Evolutionary conservation across 202 grass and related monocot genomes (phyloP).

Genomic region (Panicum virgatum): DNA sequence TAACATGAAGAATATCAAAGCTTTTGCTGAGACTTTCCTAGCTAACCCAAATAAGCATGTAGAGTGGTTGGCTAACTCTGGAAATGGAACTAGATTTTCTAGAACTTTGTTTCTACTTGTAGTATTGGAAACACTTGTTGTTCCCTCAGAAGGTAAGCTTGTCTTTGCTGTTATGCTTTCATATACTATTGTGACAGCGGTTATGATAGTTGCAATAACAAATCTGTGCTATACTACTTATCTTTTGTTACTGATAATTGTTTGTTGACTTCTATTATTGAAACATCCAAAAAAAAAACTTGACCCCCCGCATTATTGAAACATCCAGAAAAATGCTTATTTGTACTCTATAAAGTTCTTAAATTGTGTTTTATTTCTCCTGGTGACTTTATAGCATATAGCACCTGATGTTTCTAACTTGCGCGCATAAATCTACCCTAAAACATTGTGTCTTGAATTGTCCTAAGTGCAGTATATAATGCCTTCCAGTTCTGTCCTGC

Average conservation of each 20-base stretch:
- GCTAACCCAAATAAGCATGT: constrained; percentile 62
- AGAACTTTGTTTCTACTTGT: constrained; percentile 75
- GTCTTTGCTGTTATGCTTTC: constrained; percentile 35
- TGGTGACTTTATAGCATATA: constrained; percentile 22
- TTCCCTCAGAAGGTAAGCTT: constrained; percentile 59
- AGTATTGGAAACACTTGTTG: constrained; percentile 64
- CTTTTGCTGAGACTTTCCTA: constrained; percentile 64
- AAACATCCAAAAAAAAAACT: too few species aligned
- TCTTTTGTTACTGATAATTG: neutral
- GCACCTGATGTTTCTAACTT: neutral
- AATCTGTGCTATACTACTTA: neutral
- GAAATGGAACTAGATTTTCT: constrained; percentile 51
- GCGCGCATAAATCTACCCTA: too few species aligned
- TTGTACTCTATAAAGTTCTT: neutral
- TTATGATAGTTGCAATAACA: constrained; percentile 15
- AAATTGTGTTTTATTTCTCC: constrained; percentile 3
- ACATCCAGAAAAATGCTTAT: neutral
- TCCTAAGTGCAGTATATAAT: constrained; percentile 7
- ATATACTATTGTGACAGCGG: constrained; percentile 19
- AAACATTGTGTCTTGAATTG: neutral
- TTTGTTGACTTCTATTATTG: neutral
- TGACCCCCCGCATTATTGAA: too few species aligned
- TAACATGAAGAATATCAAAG: constrained; percentile 78
- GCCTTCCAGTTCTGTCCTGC: neutral
- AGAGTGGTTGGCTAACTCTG: constrained; percentile 67